Evolutionary conservation across 768 basidiomycete species (phyloP).

Genomic region (Astraeus odoratus): DNA sequence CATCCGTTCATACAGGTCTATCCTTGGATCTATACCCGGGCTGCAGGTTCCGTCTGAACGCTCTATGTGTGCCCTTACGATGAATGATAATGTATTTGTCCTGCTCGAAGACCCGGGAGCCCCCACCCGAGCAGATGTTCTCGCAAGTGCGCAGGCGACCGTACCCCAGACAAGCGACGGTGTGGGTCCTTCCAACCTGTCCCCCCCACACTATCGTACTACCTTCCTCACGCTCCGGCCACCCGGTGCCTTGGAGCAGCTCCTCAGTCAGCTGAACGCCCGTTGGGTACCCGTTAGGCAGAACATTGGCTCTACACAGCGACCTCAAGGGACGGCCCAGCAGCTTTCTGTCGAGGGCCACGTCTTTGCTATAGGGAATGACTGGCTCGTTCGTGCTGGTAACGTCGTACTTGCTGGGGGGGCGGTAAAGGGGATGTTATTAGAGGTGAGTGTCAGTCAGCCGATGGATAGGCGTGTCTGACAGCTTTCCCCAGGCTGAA

Average conservation of each 20-base stretch:
- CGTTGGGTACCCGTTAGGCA: conserved; percentile 70
- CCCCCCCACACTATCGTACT: conserved; percentile 57
- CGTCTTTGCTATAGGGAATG: conserved; percentile 69
- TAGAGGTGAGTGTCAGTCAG: conserved; percentile 48
- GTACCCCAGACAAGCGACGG: conserved; percentile 18
- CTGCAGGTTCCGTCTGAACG: conserved; percentile 51
- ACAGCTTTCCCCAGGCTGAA: conserved; percentile 50
- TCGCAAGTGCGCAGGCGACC: conserved; percentile 31
- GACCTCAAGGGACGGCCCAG: conserved; percentile 45
- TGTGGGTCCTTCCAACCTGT: conserved; percentile 14
- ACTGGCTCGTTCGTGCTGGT: conserved; percentile 77
- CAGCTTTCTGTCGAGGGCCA: conserved; percentile 70
- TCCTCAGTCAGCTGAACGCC: conserved; percentile 66
- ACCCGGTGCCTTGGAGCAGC: conserved; percentile 67
- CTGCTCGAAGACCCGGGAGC: conserved; percentile 70
- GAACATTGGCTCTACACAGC: conserved; percentile 32
- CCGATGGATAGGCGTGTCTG: background rate
- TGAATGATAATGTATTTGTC: conserved; percentile 78
- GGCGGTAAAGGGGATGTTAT: conserved; percentile 73
- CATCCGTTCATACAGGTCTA: conserved; percentile 69
- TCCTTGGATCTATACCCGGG: conserved; percentile 50
- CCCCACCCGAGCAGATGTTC: conserved; percentile 57
- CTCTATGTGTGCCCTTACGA: conserved; percentile 68
- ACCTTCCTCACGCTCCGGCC: conserved; percentile 74
- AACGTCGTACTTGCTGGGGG: conserved; percentile 74